These are phyloP conservation scores for Arxiozyma heterogenica DNA, from an alignment of 1,139 yeast species.

Conservation along the genomic window DNA sequence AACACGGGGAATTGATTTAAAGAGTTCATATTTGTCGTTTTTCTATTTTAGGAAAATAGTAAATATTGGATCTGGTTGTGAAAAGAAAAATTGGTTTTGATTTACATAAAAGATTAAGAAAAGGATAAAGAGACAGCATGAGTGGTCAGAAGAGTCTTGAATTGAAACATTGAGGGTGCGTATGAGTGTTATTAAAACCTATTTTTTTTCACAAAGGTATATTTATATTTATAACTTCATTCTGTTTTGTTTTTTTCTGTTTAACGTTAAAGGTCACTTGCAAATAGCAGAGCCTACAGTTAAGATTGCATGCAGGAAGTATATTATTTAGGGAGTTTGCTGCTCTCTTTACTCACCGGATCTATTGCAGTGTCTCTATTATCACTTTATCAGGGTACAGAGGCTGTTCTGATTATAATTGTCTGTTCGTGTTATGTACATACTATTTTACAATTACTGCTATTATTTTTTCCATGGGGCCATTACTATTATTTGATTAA, in stretches of 20 bases:
- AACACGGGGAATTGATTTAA: not conserved
- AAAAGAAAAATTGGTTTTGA: not conserved
- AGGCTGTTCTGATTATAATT: slow-evolving; percentile 20
- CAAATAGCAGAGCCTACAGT: not conserved
- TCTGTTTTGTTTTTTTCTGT: not conserved
- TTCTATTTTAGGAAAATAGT: slow-evolving; percentile 1
- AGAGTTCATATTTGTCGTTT: not conserved
- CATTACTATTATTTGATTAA: not conserved
- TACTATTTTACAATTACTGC: not conserved
- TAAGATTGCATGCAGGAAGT: not conserved
- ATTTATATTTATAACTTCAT: no score
- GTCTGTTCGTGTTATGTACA: slow-evolving; percentile 10
- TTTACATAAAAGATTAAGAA: not conserved
- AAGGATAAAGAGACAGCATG: not conserved
- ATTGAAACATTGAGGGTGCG: not conserved
- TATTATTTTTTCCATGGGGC: not conserved
- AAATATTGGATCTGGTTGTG: not conserved
- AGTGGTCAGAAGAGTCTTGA: not conserved
- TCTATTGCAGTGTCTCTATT: slow-evolving; percentile 18
- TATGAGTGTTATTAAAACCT: not conserved
- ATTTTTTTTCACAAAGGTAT: not conserved
- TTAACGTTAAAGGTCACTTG: not conserved
- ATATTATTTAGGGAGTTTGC: slow-evolving; percentile 3
- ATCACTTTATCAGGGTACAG: slow-evolving; percentile 12
- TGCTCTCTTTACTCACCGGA: slow-evolving; percentile 18